These are phyloP conservation scores for Multifurca ochricompacta DNA, from an alignment of 768 basidiomycete genomes.

Conservation along the genomic window DNA sequence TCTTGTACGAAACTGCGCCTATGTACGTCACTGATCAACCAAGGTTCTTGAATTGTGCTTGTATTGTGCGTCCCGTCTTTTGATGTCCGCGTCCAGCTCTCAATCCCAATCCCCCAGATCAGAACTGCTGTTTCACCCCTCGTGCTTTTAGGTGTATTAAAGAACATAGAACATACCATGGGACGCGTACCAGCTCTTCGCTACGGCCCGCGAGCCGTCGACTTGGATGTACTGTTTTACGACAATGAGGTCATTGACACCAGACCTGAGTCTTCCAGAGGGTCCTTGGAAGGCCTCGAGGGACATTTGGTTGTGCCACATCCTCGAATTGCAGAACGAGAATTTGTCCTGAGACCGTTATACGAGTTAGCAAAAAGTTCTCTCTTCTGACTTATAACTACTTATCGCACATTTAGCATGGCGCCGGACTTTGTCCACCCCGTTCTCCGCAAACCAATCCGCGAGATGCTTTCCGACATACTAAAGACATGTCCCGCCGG, in stretches of 20 bases:
- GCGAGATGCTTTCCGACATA: constrained; percentile 38
- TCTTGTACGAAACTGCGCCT: constrained; percentile 86
- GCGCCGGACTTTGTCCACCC: constrained; percentile 73
- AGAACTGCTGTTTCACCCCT: constrained; percentile 61
- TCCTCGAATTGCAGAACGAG: constrained; percentile 69
- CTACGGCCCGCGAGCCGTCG: constrained; percentile 85
- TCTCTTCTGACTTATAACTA: not conserved
- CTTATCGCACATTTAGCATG: constrained; percentile 44
- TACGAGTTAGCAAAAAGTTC: constrained; percentile 58
- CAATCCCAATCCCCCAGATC: constrained; percentile 40
- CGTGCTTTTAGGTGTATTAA: constrained; percentile 54
- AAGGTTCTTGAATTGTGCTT: constrained; percentile 84
- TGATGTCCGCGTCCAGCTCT: not conserved
- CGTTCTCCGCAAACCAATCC: constrained; percentile 37
- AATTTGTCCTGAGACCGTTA: constrained; percentile 86
- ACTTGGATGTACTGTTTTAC: constrained; percentile 82
- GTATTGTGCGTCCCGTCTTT: constrained; percentile 51
- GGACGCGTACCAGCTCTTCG: constrained; percentile 74
- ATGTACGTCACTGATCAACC: constrained; percentile 96
- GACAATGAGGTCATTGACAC: constrained; percentile 55
- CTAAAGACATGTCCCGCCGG: constrained; percentile 25
- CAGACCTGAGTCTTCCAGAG: constrained; percentile 33
- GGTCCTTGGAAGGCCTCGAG: constrained; percentile 42
- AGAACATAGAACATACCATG: constrained; percentile 62
- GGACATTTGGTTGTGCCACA: constrained; percentile 83